Evolutionary conservation across 2,329 filamentous ascomycete species (phyloP), one percentile per base, ranked within the genome.

Genomic region (Akanthomyces lecanii): DNA sequence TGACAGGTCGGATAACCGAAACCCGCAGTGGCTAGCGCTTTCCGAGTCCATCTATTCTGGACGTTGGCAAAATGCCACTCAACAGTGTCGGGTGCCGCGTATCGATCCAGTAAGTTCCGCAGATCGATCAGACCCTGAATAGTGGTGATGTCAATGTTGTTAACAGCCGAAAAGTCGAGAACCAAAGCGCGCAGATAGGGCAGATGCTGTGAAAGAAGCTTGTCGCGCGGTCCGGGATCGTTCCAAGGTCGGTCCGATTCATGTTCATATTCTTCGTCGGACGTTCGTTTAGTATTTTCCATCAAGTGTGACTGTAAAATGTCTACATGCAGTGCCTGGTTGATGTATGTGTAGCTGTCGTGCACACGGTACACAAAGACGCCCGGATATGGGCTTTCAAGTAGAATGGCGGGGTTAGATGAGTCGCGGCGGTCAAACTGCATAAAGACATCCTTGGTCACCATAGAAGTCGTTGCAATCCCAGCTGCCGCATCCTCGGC

Each of bases 161-260:
- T 83, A 52, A 87, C 81, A 1, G 82, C 77, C 0, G 81, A 81
- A 68, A 83, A 85, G 72, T 87, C 85, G 2, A 87, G 75, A 11
- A 87, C 76, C 10, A 88, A 67, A 5, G 85, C 83, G 5, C 78
- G 78, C 18, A 86, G 75, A 12, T 77, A 71, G 0, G 84, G 83
- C 0, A 79, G 73, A 14, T 69, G 68, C 38, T 55, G 66, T 52
- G 40, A 42, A 64, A 72, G 65, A 59, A 65, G 38, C 57, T 71
- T 68, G 61, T 73, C 63, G 16, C 68, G 71, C 44, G 74, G 79
- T 55, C 74, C 78, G 6, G 79, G 75, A 65, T 85, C 81, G 67
- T 84, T 85, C 84, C 84, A 86, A 0, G 83, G 79, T 1, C 82
- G 78, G 65, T 86, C 75, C 0, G 72, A 72, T 48, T 72, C 70